These are phyloP conservation scores for Zea mays DNA, from an alignment of 176 grass and related monocot species.

Conservation along the genomic window Zm-B73-REFERENCE-NAM-5.0 NC_050098.1:5537501-5538000, in stretches of 20 bases:
- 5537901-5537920: neutral
- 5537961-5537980: conserved; percentile 2
- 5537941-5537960: neutral
- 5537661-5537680: conserved; percentile 12
- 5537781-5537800: neutral
- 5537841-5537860: neutral
- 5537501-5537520: neutral
- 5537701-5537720: neutral
- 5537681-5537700: conserved; percentile 15
- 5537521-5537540: neutral
- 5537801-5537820: conserved; percentile 7
- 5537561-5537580: conserved; percentile 21
- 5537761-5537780: conserved; percentile 1
- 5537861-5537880: neutral
- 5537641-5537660: conserved; percentile 17
- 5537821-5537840: neutral
- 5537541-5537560: neutral
- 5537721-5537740: conserved; percentile 3
- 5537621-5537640: conserved; percentile 18
- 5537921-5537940: neutral
- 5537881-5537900: conserved; percentile 1
- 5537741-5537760: neutral
- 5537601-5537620: conserved; percentile 1
- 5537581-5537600: neutral
- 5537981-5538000: neutral